A percentile compares a stretch with the other conserved stretches of the same genome.
Evolutionary conservation across 139 green algal genomes (phyloP).

Genomic region (Chlorella ohadii): DNA sequence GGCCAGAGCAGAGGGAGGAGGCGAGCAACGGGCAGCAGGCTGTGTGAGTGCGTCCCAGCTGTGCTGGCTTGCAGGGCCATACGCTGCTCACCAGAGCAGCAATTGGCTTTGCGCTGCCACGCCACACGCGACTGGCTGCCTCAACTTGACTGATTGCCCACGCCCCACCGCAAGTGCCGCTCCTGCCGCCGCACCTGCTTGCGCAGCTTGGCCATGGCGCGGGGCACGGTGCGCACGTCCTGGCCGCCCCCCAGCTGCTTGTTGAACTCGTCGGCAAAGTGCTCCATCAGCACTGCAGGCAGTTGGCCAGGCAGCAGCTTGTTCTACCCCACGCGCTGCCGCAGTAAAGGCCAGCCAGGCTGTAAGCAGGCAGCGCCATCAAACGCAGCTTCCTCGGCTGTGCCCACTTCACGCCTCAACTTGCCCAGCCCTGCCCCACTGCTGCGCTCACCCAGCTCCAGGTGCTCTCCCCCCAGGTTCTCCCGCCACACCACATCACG

Average conservation of each 20-base stretch:
- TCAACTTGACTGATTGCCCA: too few species aligned
- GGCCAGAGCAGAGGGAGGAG: neutral
- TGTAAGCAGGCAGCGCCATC: neutral
- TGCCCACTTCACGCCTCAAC: too few species aligned
- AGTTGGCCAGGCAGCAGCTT: neutral
- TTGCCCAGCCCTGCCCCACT: neutral
- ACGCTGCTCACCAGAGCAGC: neutral
- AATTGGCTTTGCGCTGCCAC: too few species aligned
- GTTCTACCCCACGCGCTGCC: too few species aligned
- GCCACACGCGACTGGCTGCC: too few species aligned
- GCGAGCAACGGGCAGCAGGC: neutral
- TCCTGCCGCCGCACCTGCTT: conserved; percentile 63
- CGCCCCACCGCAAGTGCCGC: too few species aligned
- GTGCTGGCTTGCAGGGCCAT: neutral
- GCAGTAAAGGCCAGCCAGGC: neutral
- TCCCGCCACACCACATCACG: conserved; percentile 90
- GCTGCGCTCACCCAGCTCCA: conserved; percentile 71
- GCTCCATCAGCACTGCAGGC: conserved; percentile 75
- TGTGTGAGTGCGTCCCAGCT: neutral
- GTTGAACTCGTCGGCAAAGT: conserved; percentile 92
- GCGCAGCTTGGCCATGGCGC: conserved; percentile 92
- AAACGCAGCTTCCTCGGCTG: too few species aligned
- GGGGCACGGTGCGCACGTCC: conserved; percentile 67
- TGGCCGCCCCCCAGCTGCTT: conserved; percentile 62
- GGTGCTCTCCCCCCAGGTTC: conserved; percentile 77